Evolutionary conservation across 73 alveolate genomes (phyloP), one percentile per base, ranked within the genome.

Genomic region (Halteria grandinella): DNA sequence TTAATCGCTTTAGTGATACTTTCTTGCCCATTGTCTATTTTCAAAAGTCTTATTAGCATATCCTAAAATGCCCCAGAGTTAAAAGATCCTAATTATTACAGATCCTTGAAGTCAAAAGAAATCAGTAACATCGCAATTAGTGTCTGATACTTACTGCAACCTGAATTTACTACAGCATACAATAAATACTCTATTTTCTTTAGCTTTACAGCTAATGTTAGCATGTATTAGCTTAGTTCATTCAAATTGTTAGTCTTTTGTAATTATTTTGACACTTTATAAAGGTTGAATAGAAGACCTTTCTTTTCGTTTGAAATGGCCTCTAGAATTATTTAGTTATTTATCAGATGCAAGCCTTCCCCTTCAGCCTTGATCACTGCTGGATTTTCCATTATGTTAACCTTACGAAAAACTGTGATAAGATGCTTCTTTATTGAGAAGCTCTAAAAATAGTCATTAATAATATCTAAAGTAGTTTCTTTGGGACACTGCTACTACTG

Each of bases 401-500:
- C 20, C 25, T 48, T 31, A 29, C 39, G 17, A 27, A 70, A 32
- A 40, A 70, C 14, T 1, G 24, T 12, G 36, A 45, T 45, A 2
- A 77, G 58, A 17, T 78, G 44, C 18, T 73, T 69, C 75, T 86
- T 72, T 51, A 60, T 53, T 15, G 70, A 66, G 23, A 40, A 63
- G 51, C 58, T 86, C 15, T 73, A 44, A 62, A 86, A 86, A 51
- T 86, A 86, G 55, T 86, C 90, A 27, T 55, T 81, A 29, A 86
- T 80, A 3, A 86, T 70, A 58, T 86, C 94, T 21, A 66, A 63
- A 53, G 79, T 78, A 1, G 94, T 86, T 25, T 79, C 90, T 10
- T 73, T 69, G 17, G 90, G 90, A 69, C 94, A 86, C 54, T 86
- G 77, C 74, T 86, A 81, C 64, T 69, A 25, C 47, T 75, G 79